Percentiles rank a stretch among this genome's conserved stretches.
These are phyloP conservation scores for Nissolia schottii DNA, from an alignment of 306 rosid species.

Conservation along the genomic window DNA sequence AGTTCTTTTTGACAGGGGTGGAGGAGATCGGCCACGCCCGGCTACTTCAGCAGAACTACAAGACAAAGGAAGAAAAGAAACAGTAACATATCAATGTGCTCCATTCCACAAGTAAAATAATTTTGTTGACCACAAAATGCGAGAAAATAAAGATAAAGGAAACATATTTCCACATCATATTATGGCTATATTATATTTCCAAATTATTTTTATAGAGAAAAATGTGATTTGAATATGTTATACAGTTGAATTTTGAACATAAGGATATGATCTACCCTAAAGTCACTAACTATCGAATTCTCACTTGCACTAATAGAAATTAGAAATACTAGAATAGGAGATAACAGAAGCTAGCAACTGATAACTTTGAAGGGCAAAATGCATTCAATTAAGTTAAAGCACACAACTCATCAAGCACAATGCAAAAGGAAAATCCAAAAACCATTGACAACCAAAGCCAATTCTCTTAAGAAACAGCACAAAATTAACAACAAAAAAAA, in stretches of 20 bases:
- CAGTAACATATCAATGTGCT: neutral
- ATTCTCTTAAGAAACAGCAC: neutral
- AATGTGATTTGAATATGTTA: neutral
- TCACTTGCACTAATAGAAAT: neutral
- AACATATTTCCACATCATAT: neutral
- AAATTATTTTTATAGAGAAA: neutral
- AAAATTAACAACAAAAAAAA: neutral
- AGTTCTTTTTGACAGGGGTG: slow-evolving; percentile 53
- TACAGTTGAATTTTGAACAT: neutral
- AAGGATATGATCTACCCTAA: neutral
- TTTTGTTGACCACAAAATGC: neutral
- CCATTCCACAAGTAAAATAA: neutral
- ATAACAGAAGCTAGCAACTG: neutral
- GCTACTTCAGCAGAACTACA: slow-evolving; percentile 58
- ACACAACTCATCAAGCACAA: neutral
- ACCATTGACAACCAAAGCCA: neutral
- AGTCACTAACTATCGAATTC: neutral
- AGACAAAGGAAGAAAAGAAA: neutral
- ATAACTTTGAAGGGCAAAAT: neutral
- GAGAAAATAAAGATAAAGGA: neutral
- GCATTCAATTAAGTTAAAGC: neutral
- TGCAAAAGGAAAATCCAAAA: neutral
- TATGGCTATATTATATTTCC: neutral
- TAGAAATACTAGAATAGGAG: neutral
- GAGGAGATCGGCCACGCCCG: slow-evolving; percentile 72